phyloP scores from a whole-genome alignment of 2,329 filamentous ascomycete genomes.

The Trichophaea hybrida region DNA sequence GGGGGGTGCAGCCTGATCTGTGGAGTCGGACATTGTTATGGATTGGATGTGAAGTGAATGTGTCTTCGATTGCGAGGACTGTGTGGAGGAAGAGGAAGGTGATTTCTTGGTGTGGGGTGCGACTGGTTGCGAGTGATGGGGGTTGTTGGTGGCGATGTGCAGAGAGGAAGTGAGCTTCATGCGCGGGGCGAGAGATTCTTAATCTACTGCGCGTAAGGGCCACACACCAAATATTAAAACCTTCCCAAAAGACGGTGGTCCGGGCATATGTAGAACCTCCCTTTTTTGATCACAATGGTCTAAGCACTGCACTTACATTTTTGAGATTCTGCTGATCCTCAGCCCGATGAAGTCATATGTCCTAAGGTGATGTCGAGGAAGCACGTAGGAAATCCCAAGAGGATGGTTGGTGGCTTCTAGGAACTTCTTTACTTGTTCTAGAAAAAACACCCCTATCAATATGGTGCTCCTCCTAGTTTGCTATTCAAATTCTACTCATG shows the following conservation, averaged over 20 bases:
- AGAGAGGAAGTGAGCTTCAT: neutral
- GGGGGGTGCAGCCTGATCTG: slow-evolving; percentile 33
- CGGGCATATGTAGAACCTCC: no score
- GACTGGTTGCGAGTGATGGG: neutral
- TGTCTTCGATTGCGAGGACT: slow-evolving; percentile 7
- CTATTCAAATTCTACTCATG: neutral
- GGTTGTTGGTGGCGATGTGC: neutral
- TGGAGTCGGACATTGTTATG: slow-evolving; percentile 36
- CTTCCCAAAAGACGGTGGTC: no score
- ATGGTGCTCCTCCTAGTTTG: neutral
- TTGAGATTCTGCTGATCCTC: no score
- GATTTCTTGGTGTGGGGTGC: slow-evolving; percentile 9
- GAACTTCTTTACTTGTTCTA: neutral
- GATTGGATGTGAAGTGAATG: slow-evolving; percentile 7
- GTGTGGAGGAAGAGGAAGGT: slow-evolving; percentile 7
- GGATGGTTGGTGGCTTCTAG: neutral
- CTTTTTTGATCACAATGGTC: no score
- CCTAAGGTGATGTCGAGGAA: neutral
- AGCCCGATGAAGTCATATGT: neutral
- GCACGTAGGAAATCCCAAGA: no score
- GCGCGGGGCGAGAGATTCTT: neutral
- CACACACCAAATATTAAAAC: no score
- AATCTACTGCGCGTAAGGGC: no score
- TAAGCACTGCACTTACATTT: no score
- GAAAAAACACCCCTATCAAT: neutral